A percentile compares a stretch with the other conserved stretches of the same genome.
phyloP scores from a whole-genome alignment of 2,329 filamentous ascomycete species.

The Ilyonectria mors-panacis region DNA sequence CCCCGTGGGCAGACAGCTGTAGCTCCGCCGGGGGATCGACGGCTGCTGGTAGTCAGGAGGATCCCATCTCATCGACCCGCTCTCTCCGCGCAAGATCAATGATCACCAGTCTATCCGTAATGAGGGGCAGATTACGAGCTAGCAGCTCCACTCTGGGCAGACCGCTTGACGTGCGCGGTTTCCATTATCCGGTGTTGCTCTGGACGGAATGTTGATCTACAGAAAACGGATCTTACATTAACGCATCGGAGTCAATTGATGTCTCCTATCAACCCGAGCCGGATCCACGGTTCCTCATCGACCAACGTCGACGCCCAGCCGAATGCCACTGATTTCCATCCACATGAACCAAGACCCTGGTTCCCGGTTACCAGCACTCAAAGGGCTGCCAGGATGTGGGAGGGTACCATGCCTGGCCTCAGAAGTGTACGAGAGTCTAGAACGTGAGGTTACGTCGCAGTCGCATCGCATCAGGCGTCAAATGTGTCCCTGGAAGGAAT shows the following conservation, averaged over 20 bases:
- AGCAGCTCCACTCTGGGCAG: slow-evolving; percentile 15
- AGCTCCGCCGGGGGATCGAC: slow-evolving; percentile 28
- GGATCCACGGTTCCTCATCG: background rate
- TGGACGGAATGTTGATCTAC: background rate
- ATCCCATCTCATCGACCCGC: slow-evolving; percentile 24
- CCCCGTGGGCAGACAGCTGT: slow-evolving; percentile 13
- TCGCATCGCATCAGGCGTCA: slow-evolving; percentile 16
- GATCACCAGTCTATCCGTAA: background rate
- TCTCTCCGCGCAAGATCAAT: slow-evolving; percentile 20
- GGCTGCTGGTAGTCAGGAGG: slow-evolving; percentile 10
- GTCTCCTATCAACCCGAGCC: background rate
- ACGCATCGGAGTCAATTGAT: slow-evolving; percentile 7
- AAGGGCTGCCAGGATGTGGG: background rate
- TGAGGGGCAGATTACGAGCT: slow-evolving; percentile 17
- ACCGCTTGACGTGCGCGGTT: background rate
- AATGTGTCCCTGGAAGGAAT: background rate
- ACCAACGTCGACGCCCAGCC: slow-evolving; percentile 11
- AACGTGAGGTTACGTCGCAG: slow-evolving; percentile 1
- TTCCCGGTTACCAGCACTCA: background rate
- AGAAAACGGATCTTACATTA: slow-evolving; percentile 7
- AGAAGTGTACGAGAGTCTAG: background rate
- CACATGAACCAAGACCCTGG: slow-evolving; percentile 5
- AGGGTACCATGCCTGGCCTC: background rate
- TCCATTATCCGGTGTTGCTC: background rate
- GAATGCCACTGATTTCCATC: slow-evolving; percentile 13